phyloP scores from a whole-genome alignment of 208 protist species.

The Leptomonas pyrrhocoris region DNA sequence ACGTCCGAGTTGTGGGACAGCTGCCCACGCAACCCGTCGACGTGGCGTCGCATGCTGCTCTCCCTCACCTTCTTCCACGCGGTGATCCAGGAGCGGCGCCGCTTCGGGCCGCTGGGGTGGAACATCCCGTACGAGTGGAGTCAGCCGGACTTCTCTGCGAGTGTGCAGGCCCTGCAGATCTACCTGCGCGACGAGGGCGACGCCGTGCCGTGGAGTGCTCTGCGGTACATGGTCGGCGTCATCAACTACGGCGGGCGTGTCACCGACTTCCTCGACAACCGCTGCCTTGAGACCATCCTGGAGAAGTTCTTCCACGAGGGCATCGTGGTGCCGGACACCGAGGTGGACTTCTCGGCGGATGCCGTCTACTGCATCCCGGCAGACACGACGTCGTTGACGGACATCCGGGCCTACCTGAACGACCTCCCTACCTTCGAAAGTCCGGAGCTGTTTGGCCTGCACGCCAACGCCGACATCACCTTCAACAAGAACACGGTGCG shows the following conservation, averaged over 20 bases:
- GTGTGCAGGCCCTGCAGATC: conserved; percentile 75
- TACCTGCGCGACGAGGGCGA: conserved; percentile 70
- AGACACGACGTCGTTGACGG: conserved; percentile 64
- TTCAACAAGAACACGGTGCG: conserved; percentile 90
- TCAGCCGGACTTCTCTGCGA: conserved; percentile 91
- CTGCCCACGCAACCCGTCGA: conserved; percentile 71
- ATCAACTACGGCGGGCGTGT: conserved; percentile 97
- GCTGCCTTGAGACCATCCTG: conserved; percentile 81
- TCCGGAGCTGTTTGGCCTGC: conserved; percentile 95
- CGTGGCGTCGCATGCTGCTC: conserved; percentile 95
- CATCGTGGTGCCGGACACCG: conserved; percentile 46
- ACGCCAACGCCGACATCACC: conserved; percentile 95
- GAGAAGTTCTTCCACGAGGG: conserved; percentile 77
- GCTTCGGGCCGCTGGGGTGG: conserved; percentile 95
- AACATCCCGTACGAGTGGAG: conserved; percentile 97
- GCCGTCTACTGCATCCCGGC: conserved; percentile 88
- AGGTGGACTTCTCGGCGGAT: conserved; percentile 84
- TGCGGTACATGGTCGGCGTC: conserved; percentile 93
- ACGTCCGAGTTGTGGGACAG: conserved; percentile 85
- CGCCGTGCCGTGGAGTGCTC: conserved; percentile 82
- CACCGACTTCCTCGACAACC: conserved; percentile 92
- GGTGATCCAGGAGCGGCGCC: conserved; percentile 93
- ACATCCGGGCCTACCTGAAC: conserved; percentile 75
- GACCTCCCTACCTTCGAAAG: conserved; percentile 92
- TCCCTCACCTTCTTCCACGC: conserved; percentile 95